These are phyloP conservation scores for Glycine soja DNA, from an alignment of 306 rosid genomes.

Conservation along the genomic window DNA sequence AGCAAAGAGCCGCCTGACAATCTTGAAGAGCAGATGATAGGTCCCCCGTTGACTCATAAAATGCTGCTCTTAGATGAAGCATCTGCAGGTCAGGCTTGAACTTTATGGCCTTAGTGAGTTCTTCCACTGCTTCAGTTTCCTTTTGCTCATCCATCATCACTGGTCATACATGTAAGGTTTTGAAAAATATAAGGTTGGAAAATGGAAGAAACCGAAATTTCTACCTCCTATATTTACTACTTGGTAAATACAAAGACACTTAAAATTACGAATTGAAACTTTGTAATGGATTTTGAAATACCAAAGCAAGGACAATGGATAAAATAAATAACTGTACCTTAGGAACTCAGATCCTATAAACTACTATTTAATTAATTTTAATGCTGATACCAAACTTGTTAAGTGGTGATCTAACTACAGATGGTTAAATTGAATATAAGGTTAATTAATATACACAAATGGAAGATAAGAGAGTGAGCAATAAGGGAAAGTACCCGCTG, in stretches of 20 bases:
- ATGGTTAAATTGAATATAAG: neutral
- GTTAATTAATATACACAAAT: neutral
- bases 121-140: conserved; percentile 81
- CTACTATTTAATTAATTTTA: no score
- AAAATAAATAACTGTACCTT: no score
- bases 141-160: conserved; percentile 92
- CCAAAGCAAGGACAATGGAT: no score
- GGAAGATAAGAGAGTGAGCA: conserved; percentile 14
- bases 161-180: conserved; percentile 41
- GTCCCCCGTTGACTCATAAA: conserved; percentile 74
- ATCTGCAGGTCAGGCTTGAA: conserved; percentile 85
- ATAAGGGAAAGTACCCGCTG: conserved; percentile 68
- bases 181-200: neutral
- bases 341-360: no score
- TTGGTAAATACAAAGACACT: no score
- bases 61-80: conserved; percentile 91
- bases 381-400: neutral
- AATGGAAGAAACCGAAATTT: neutral
- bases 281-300: no score
- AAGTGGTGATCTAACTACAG: neutral
- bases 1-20: conserved; percentile 82
- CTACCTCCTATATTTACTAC: no score
- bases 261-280: neutral
- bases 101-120: conserved; percentile 74
- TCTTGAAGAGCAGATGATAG: conserved; percentile 63